phyloP scores from a whole-genome alignment of 2,329 filamentous ascomycete genomes.

The Clathrospora elynae region DNA sequence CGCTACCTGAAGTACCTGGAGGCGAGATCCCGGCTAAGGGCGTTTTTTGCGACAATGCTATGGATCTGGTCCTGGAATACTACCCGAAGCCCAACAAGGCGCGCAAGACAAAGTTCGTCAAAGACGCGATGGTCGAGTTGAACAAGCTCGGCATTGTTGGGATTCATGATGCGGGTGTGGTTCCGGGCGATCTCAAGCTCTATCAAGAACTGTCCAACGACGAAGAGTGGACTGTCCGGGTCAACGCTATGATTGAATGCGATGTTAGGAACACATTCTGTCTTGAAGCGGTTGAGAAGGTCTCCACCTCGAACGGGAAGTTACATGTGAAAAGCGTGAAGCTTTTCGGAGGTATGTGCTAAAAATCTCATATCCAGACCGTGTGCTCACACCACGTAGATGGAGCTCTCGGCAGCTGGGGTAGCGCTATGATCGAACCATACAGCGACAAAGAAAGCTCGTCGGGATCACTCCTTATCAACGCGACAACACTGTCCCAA shows the following conservation, averaged over 20 bases:
- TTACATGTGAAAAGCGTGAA: slow-evolving; percentile 69
- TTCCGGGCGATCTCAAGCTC: slow-evolving; percentile 60
- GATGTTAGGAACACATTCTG: slow-evolving; percentile 68
- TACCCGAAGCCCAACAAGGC: slow-evolving; percentile 62
- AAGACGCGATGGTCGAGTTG: slow-evolving; percentile 65
- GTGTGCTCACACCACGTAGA: slow-evolving; percentile 52
- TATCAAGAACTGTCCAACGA: slow-evolving; percentile 58
- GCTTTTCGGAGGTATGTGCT: slow-evolving; percentile 65
- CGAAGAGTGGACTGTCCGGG: slow-evolving; percentile 64
- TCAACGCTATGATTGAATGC: slow-evolving; percentile 73
- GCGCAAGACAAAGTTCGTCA: slow-evolving; percentile 62
- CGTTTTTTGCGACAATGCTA: slow-evolving; percentile 76
- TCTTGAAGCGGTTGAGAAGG: slow-evolving; percentile 55
- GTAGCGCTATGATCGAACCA: slow-evolving; percentile 72
- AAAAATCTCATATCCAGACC: background rate
- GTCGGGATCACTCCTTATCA: slow-evolving; percentile 69
- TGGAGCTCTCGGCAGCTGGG: slow-evolving; percentile 73
- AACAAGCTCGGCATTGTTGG: slow-evolving; percentile 70
- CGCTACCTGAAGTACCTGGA: slow-evolving; percentile 59
- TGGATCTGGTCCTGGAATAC: slow-evolving; percentile 63
- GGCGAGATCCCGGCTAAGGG: slow-evolving; percentile 70
- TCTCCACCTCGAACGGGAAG: slow-evolving; percentile 55
- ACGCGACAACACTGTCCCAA: slow-evolving; percentile 62
- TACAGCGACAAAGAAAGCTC: slow-evolving; percentile 67
- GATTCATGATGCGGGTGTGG: slow-evolving; percentile 70